Conservation (phyloP, 805 yeast species). For the Hanseniaspora vineae region DNA sequence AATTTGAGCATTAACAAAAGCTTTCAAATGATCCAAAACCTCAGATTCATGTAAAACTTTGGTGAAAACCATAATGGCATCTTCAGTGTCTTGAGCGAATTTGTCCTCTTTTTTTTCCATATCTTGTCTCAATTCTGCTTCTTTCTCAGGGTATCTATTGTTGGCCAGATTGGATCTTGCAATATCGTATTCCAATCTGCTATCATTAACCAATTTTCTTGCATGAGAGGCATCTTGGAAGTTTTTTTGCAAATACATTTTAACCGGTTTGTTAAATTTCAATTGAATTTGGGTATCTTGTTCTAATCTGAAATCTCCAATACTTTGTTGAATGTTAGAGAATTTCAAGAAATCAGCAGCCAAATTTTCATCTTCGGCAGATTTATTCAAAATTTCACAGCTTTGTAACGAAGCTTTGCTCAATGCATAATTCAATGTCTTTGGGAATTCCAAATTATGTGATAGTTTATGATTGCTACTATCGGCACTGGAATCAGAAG, state of each 20-base stretch:
- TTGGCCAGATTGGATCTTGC: slow-evolving; percentile 45
- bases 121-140: slow-evolving; percentile 59
- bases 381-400: slow-evolving; percentile 22
- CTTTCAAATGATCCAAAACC: slow-evolving; percentile 53
- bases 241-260: slow-evolving; percentile 46
- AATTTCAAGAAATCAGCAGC: slow-evolving; percentile 52
- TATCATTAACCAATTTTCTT: slow-evolving; percentile 63
- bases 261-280: slow-evolving; percentile 56
- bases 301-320: slow-evolving; percentile 71
- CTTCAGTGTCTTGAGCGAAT: slow-evolving; percentile 81
- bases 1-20: slow-evolving; percentile 65
- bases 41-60: slow-evolving; percentile 60
- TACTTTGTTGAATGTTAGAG: slow-evolving; percentile 56
- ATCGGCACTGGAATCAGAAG: not conserved
- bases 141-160: slow-evolving; percentile 44
- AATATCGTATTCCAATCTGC: slow-evolving; percentile 67
- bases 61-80: slow-evolving; percentile 72
- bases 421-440: slow-evolving; percentile 72
- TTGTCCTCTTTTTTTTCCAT: slow-evolving; percentile 82
- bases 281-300: slow-evolving; percentile 65
- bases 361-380: slow-evolving; percentile 35
- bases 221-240: slow-evolving; percentile 53
- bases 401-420: slow-evolving; percentile 55
- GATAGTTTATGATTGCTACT: slow-evolving; percentile 19
- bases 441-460: slow-evolving; percentile 33